Evolutionary conservation across 345 rosid species (phyloP).

Genomic region (Bruguiera parviflora): DNA sequence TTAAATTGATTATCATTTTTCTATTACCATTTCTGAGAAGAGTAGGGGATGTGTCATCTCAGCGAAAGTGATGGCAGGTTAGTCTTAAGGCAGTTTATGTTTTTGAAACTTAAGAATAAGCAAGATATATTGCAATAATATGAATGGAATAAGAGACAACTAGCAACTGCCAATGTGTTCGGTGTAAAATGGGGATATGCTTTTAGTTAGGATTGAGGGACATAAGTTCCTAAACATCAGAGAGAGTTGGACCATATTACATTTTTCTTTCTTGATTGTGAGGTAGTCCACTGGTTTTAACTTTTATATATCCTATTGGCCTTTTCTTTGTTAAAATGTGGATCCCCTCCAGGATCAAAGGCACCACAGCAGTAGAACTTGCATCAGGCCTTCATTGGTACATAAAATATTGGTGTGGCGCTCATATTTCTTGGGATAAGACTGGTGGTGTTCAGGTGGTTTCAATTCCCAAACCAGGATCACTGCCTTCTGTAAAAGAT

Average conservation of each 20-base stretch:
- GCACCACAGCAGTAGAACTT: conserved; percentile 82
- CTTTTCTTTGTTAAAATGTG: neutral
- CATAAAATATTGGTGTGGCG: conserved; percentile 75
- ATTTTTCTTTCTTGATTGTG: neutral
- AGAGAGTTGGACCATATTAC: neutral
- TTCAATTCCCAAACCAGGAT: conserved; percentile 70
- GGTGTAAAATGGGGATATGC: neutral
- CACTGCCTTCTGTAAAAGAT: conserved; percentile 59
- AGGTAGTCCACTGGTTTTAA: neutral
- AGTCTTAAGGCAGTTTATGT: neutral
- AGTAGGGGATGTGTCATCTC: neutral
- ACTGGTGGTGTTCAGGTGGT: conserved; percentile 83
- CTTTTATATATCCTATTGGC: neutral
- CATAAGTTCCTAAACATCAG: neutral
- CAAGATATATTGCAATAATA: no score
- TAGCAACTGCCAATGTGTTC: no score
- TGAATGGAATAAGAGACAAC: no score
- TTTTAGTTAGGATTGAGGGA: neutral
- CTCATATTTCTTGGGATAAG: conserved; percentile 94
- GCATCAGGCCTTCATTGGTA: conserved; percentile 95
- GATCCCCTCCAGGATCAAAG: conserved; percentile 51
- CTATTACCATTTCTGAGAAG: neutral
- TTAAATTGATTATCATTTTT: no score
- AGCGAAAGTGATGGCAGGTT: neutral
- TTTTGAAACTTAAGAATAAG: neutral